phyloP scores from a whole-genome alignment of 2,329 filamentous ascomycete genomes.

The Corynespora cassiicola region DNA sequence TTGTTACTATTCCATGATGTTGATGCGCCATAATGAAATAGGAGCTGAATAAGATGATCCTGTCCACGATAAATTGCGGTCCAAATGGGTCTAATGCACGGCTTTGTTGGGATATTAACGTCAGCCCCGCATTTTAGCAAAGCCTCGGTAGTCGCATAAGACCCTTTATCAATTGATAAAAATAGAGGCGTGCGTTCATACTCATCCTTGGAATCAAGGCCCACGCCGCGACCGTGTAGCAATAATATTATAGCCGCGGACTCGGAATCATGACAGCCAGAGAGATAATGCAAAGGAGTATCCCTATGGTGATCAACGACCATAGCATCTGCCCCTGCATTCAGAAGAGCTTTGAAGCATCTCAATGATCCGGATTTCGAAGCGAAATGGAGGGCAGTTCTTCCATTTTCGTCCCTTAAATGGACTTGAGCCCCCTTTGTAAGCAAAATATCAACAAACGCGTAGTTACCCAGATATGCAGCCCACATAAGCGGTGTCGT shows the following conservation, averaged over 20 bases:
- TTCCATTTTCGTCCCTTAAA: not conserved
- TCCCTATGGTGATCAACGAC: not conserved
- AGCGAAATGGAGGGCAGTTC: conserved; percentile 3
- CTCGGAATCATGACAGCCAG: not conserved
- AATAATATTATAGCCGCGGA: not conserved
- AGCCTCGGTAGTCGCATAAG: not conserved
- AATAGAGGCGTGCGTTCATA: not conserved
- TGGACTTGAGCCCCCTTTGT: not conserved
- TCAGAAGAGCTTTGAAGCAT: conserved; percentile 1
- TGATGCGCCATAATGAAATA: not conserved
- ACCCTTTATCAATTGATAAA: not conserved
- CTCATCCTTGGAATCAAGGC: not conserved
- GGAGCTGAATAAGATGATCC: not conserved
- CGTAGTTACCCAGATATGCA: not conserved
- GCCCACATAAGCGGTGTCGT: conserved; percentile 8
- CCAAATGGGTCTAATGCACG: no score
- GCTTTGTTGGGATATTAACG: conserved; percentile 1
- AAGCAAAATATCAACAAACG: not conserved
- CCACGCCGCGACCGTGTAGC: not conserved
- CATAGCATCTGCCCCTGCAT: conserved; percentile 1
- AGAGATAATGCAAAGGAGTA: conserved; percentile 2
- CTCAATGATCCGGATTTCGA: not conserved
- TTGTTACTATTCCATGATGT: not conserved
- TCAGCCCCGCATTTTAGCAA: conserved; percentile 2
- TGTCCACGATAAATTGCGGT: not conserved